phyloP scores from a whole-genome alignment of 2,329 filamentous ascomycete genomes.

The Colletotrichum tropicicola region DNA sequence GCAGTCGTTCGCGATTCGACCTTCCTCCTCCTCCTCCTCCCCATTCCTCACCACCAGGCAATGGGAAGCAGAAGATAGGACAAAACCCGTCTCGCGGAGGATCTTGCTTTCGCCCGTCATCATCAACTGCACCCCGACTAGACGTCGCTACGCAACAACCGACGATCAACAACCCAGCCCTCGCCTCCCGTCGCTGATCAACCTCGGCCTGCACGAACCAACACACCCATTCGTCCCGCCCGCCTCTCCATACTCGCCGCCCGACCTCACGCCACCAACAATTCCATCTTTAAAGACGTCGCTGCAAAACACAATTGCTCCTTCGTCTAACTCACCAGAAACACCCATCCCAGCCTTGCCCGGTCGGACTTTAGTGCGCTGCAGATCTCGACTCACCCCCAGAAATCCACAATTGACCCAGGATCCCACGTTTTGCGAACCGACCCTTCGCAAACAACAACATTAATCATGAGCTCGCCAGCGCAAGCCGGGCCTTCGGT shows the following conservation, averaged over 20 bases:
- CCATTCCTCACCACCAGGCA: not conserved
- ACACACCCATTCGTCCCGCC: not conserved
- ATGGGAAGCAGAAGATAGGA: constrained; percentile 10
- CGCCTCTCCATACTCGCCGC: not conserved
- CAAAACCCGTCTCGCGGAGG: not conserved
- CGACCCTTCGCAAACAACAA: not conserved
- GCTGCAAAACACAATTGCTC: not conserved
- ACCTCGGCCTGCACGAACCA: constrained; percentile 11
- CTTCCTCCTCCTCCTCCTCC: not conserved
- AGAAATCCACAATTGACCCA: constrained; percentile 6
- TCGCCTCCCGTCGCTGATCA: constrained; percentile 12
- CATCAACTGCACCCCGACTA: not conserved
- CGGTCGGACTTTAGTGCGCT: constrained; percentile 3
- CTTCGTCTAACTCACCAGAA: not conserved
- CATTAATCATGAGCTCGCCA: constrained; percentile 51
- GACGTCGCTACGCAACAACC: constrained; percentile 3
- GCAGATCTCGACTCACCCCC: constrained; percentile 2
- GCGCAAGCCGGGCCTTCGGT: constrained; percentile 46
- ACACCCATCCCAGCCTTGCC: constrained; percentile 2
- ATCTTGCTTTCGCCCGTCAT: not conserved
- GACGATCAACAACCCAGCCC: constrained; percentile 17
- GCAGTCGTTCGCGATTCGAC: not conserved
- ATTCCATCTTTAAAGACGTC: not conserved
- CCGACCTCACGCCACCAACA: constrained; percentile 4
- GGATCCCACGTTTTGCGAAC: not conserved